Evolutionary conservation across 352 stramenopile species (phyloP).

Genomic region (Phytophthora vignae): DNA sequence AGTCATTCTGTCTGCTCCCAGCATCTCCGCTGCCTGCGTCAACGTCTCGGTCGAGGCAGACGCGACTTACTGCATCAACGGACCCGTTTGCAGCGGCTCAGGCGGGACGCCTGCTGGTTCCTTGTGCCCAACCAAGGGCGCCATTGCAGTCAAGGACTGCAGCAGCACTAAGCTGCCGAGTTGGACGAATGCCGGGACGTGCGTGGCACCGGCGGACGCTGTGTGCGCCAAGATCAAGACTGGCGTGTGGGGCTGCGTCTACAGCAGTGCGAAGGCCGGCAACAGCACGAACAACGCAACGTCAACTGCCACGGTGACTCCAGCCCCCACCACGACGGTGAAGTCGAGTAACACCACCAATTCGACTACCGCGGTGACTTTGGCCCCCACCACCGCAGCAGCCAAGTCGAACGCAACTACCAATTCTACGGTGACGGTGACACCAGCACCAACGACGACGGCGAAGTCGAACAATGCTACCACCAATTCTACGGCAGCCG

Average conservation of each 20-base stretch:
- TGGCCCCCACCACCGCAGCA: not conserved
- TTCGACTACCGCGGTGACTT: not conserved
- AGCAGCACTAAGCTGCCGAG: constrained; percentile 47
- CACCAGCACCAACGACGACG: not conserved
- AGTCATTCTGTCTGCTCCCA: not conserved
- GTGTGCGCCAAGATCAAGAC: constrained; percentile 58
- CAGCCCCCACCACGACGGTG: not conserved
- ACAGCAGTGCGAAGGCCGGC: constrained; percentile 15
- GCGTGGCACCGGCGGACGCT: constrained; percentile 49
- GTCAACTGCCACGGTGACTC: constrained; percentile 2
- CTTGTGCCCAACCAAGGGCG: constrained; percentile 61
- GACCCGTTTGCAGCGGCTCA: constrained; percentile 55
- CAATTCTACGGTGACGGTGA: not conserved
- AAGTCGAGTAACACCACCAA: not conserved
- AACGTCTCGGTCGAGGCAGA: constrained; percentile 60
- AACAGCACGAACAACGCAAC: constrained; percentile 17
- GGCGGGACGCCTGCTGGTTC: constrained; percentile 40
- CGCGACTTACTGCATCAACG: constrained; percentile 65
- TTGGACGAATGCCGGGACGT: constrained; percentile 45
- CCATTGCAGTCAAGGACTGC: constrained; percentile 54
- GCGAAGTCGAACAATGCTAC: constrained; percentile 19
- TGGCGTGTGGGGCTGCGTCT: constrained; percentile 65
- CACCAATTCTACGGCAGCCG: constrained; percentile 6
- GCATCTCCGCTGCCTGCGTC: constrained; percentile 28
- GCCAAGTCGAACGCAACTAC: not conserved